These are phyloP conservation scores for Aristolochia contorta DNA, from an alignment of 164 flowering plant genomes.

Conservation along the genomic window DNA sequence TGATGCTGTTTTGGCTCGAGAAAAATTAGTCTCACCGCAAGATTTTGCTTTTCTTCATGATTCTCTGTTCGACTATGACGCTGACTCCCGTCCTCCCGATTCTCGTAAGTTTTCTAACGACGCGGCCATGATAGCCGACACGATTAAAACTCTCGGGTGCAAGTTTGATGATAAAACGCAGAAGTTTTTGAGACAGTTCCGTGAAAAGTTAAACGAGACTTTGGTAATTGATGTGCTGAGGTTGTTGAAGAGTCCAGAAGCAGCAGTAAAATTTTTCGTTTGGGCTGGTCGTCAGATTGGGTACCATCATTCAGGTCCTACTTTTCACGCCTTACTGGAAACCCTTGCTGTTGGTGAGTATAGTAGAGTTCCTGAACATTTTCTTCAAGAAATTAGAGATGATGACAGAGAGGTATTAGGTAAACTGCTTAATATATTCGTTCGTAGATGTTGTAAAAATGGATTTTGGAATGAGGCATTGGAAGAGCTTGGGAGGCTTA, in stretches of 20 bases:
- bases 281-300: slow-evolving; percentile 95
- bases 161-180: slow-evolving; percentile 39
- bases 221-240: slow-evolving; percentile 62
- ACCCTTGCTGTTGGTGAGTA: slow-evolving; percentile 24
- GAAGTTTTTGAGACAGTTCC: slow-evolving; percentile 57
- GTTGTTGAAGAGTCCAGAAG: slow-evolving; percentile 33
- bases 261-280: slow-evolving; percentile 62
- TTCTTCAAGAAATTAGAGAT: slow-evolving; percentile 45
- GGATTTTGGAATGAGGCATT: slow-evolving; percentile 76
- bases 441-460: slow-evolving; percentile 51
- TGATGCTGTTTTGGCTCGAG: slow-evolving; percentile 4
- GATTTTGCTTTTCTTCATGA: slow-evolving; percentile 42
- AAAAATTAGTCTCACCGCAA: slow-evolving; percentile 18
- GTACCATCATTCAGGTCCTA: slow-evolving; percentile 43
- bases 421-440: slow-evolving; percentile 61
- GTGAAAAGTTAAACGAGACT: slow-evolving; percentile 41
- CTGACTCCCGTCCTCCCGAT: not conserved
- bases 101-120: slow-evolving; percentile 34
- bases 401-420: slow-evolving; percentile 63
- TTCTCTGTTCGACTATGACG: slow-evolving; percentile 13
- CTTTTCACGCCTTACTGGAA: slow-evolving; percentile 59
- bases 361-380: slow-evolving; percentile 34
- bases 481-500: slow-evolving; percentile 90
- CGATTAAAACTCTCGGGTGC: slow-evolving; percentile 21
- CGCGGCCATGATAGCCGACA: slow-evolving; percentile 32